A percentile compares a stretch with the other conserved stretches of the same genome.
Conservation (phyloP, 225 moss, liverwort and hornwort species). For the Antitrichia curtipendula region DNA sequence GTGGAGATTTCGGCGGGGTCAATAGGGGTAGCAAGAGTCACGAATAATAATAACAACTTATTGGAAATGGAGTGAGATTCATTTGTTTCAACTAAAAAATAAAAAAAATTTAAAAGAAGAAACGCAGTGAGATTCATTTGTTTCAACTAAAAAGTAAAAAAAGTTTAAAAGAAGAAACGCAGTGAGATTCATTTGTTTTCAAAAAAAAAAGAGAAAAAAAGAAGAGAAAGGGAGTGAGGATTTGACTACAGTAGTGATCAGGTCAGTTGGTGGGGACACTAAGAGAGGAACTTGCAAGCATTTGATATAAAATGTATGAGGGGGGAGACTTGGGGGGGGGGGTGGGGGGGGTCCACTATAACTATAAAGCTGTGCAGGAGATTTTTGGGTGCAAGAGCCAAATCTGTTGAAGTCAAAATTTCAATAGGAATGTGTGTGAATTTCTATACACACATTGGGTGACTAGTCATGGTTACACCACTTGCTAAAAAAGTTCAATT, state of each 20-base stretch:
- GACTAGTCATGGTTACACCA: neutral
- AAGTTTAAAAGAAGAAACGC: too few species aligned
- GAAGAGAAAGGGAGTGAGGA: too few species aligned
- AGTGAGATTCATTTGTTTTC: too few species aligned
- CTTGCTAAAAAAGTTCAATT: neutral
- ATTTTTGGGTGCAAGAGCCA: neutral
- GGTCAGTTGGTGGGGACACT: neutral
- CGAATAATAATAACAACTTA: too few species aligned
- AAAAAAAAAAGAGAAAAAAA: too few species aligned
- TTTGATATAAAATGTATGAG: neutral
- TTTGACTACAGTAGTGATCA: neutral
- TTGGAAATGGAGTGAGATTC: neutral
- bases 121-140: too few species aligned
- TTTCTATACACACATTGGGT: neutral
- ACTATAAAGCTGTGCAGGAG: neutral
- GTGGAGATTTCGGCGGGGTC: neutral
- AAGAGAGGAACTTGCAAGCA: neutral
- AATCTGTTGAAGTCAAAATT: neutral
- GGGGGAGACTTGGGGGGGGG: neutral
- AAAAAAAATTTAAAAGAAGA: too few species aligned
- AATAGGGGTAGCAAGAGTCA: neutral
- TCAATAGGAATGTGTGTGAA: neutral
- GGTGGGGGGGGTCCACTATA: too few species aligned
- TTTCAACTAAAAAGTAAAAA: too few species aligned
- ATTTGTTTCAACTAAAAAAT: too few species aligned